These are phyloP conservation scores for Termitomyces sp. DNA, from an alignment of 768 basidiomycete species.

Conservation along the genomic window DNA sequence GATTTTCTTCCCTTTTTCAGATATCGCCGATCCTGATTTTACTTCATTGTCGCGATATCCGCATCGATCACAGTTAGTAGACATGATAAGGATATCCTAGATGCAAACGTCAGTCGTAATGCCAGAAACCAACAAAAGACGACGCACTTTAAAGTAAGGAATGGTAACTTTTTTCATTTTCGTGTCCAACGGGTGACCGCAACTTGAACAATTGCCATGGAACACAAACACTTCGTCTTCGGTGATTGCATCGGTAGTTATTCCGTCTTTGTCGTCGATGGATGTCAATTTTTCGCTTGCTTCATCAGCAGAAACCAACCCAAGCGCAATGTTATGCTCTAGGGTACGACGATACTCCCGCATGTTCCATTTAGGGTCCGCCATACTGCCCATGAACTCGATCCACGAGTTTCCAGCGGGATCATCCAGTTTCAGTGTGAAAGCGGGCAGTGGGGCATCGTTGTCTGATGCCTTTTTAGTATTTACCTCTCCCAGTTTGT, in stretches of 20 bases:
- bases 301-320: conserved; percentile 56
- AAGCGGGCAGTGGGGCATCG: conserved; percentile 56
- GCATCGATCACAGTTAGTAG: conserved; percentile 92
- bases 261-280: conserved; percentile 12
- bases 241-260: conserved; percentile 27
- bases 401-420: conserved; percentile 96
- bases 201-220: conserved; percentile 77
- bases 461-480: conserved; percentile 28
- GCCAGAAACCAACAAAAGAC: not conserved
- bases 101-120: not conserved
- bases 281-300: conserved; percentile 9
- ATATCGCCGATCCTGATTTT: conserved; percentile 89
- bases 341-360: conserved; percentile 73
- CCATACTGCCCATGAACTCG: conserved; percentile 81
- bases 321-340: conserved; percentile 78
- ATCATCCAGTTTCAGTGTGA: conserved; percentile 87
- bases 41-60: conserved; percentile 98
- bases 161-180: conserved; percentile 95
- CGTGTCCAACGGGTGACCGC: conserved; percentile 78
- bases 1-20: conserved; percentile 81
- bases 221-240: conserved; percentile 86
- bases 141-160: conserved; percentile 89
- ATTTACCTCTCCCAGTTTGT: conserved; percentile 26
- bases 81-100: conserved; percentile 80
- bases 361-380: conserved; percentile 92